A percentile compares a stretch with the other conserved stretches of the same genome.
phyloP scores from a whole-genome alignment of 2,329 filamentous ascomycete genomes.

The Sclerotiophoma versabilis region DNA sequence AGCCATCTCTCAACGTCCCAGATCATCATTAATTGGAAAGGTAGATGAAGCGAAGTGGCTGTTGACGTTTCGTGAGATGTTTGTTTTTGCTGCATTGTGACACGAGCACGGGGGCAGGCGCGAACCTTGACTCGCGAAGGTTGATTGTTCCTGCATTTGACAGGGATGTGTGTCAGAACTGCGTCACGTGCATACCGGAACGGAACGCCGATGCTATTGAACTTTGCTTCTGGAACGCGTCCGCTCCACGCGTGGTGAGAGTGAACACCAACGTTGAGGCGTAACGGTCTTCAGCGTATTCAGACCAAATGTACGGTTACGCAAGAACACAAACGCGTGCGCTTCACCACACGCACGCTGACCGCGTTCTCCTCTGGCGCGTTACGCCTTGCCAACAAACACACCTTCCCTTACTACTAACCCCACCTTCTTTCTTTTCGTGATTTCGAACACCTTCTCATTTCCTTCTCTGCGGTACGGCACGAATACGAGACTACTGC shows the following conservation, averaged over 20 bases:
- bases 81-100: slow-evolving; percentile 9
- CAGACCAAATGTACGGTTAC: slow-evolving; percentile 9
- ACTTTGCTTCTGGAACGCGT: slow-evolving; percentile 11
- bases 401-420: slow-evolving; percentile 11
- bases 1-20: not conserved
- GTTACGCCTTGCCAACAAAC: slow-evolving; percentile 5
- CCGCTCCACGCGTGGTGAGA: slow-evolving; percentile 5
- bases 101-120: slow-evolving; percentile 3
- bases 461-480: not conserved
- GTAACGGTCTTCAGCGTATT: not conserved
- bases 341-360: slow-evolving; percentile 13
- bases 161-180: slow-evolving; percentile 1
- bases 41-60: not conserved
- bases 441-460: not conserved
- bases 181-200: not conserved
- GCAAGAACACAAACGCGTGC: slow-evolving; percentile 14
- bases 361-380: slow-evolving; percentile 6
- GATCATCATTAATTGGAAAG: not conserved
- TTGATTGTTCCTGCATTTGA: slow-evolving; percentile 14
- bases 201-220: not conserved
- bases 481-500: not conserved
- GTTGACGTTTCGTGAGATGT: not conserved
- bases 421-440: not conserved
- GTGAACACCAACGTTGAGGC: slow-evolving; percentile 13
- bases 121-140: slow-evolving; percentile 8